A percentile compares a stretch with the other conserved stretches of the same genome.
These are phyloP conservation scores for Malassezia pachydermatis DNA, from an alignment of 1,284 basidiomycete genomes.

Conservation along the genomic window DNA sequence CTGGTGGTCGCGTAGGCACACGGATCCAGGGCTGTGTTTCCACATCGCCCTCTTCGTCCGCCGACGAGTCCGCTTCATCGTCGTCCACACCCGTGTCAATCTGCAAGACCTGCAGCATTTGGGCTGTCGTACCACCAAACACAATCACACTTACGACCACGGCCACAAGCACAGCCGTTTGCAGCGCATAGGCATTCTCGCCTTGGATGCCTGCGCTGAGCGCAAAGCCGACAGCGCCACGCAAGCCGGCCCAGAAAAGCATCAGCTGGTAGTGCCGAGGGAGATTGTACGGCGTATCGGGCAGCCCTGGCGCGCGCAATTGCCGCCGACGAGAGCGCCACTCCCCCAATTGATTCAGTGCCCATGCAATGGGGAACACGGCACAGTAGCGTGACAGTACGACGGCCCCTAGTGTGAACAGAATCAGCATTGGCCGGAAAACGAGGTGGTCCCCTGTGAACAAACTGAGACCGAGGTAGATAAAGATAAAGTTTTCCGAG, in stretches of 20 bases:
- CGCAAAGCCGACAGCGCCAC: conserved; percentile 93
- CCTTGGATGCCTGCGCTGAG: conserved; percentile 90
- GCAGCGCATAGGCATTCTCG: conserved; percentile 74
- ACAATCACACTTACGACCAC: conserved; percentile 89
- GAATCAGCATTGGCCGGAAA: conserved; percentile 89
- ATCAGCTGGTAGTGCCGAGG: conserved; percentile 47
- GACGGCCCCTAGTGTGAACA: conserved; percentile 59
- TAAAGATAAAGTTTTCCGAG: conserved; percentile 98
- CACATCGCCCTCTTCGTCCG: conserved; percentile 18
- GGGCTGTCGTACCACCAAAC: conserved; percentile 88
- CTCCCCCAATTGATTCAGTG: conserved; percentile 79
- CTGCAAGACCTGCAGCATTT: conserved; percentile 95
- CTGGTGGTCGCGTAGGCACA: no score
- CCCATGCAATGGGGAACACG: conserved; percentile 90
- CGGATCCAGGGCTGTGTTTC: neutral
- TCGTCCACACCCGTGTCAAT: conserved; percentile 75
- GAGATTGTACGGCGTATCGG: conserved; percentile 15
- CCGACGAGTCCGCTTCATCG: conserved; percentile 69
- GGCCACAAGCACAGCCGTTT: conserved; percentile 87
- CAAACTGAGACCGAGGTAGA: conserved; percentile 89
- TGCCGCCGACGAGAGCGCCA: conserved; percentile 56
- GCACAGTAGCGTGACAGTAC: conserved; percentile 88
- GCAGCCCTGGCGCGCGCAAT: conserved; percentile 23
- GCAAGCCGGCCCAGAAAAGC: conserved; percentile 95
- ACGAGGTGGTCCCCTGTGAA: conserved; percentile 82